These are phyloP conservation scores for Tuber indicum DNA, from an alignment of 495 filamentous ascomycete species.

Conservation along the genomic window DNA sequence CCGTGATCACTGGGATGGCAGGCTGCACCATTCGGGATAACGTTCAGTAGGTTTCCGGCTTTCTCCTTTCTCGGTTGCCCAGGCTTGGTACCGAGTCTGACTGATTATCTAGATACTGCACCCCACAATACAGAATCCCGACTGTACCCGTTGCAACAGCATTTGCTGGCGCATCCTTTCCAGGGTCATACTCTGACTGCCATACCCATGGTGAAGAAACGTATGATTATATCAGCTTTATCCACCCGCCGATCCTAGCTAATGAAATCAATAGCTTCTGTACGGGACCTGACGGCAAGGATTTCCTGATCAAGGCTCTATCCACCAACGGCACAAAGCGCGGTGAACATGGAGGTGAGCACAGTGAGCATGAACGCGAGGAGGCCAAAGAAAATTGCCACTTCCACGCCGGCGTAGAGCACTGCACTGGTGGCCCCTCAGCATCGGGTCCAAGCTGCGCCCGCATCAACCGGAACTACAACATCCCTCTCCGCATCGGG, in stretches of 20 bases:
- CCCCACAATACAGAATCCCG: slow-evolving; percentile 27
- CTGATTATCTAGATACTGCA: slow-evolving; percentile 37
- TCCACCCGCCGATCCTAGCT: background rate
- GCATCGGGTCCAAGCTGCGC: slow-evolving; percentile 44
- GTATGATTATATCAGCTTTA: slow-evolving; percentile 40
- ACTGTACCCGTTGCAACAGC: slow-evolving; percentile 41
- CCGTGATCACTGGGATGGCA: slow-evolving; percentile 16
- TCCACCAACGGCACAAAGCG: slow-evolving; percentile 9
- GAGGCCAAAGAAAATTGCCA: slow-evolving; percentile 48
- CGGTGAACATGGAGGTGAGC: slow-evolving; percentile 14
- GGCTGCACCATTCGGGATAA: slow-evolving; percentile 32
- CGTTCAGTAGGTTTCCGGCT: slow-evolving; percentile 29
- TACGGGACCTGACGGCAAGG: slow-evolving; percentile 47
- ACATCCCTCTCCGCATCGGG: slow-evolving; percentile 55
- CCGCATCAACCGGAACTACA: slow-evolving; percentile 51
- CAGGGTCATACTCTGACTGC: slow-evolving; percentile 51
- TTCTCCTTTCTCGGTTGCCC: background rate
- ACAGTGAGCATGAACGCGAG: slow-evolving; percentile 12
- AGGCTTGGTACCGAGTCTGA: background rate
- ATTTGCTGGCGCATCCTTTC: slow-evolving; percentile 42
- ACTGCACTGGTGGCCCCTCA: slow-evolving; percentile 48
- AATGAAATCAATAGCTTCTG: slow-evolving; percentile 46
- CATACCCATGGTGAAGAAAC: slow-evolving; percentile 48
- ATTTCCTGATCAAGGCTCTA: slow-evolving; percentile 43
- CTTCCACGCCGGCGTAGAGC: slow-evolving; percentile 62